A percentile compares a stretch with the other conserved stretches of the same genome.
phyloP scores from a whole-genome alignment of 352 stramenopile genomes.

The Phytophthora chlamydospora region DNA sequence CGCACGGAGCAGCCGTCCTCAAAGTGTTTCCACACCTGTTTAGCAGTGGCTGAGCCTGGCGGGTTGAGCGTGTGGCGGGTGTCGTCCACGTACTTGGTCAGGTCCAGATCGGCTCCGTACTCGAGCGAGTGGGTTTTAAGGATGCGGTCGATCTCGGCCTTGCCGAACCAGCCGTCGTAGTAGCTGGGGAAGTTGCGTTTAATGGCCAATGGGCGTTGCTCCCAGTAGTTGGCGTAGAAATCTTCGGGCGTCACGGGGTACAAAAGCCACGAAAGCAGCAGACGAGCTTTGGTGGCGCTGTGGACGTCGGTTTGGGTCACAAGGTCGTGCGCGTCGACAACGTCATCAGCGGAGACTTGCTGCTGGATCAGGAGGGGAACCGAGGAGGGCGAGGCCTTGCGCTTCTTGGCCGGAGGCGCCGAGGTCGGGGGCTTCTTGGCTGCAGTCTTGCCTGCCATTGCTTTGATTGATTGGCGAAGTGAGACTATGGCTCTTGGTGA shows the following conservation, averaged over 20 bases:
- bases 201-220: constrained; percentile 91
- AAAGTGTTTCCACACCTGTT: constrained; percentile 84
- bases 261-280: constrained; percentile 89
- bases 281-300: constrained; percentile 68
- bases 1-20: constrained; percentile 90
- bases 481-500: constrained; percentile 3
- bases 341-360: constrained; percentile 51
- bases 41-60: constrained; percentile 53
- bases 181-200: constrained; percentile 68
- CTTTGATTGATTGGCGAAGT: constrained; percentile 22
- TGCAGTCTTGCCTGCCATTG: constrained; percentile 50
- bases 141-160: constrained; percentile 74
- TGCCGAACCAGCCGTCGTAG: constrained; percentile 86
- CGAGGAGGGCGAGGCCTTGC: constrained; percentile 40
- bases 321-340: constrained; percentile 64
- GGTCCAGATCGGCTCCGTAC: constrained; percentile 84
- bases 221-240: constrained; percentile 95
- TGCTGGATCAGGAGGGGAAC: constrained; percentile 50
- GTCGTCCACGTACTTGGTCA: constrained; percentile 90
- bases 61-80: constrained; percentile 76
- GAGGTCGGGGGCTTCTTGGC: constrained; percentile 11
- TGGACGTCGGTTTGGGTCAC: constrained; percentile 63
- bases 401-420: constrained; percentile 56
- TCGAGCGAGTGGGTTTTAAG: constrained; percentile 77
- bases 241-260: constrained; percentile 81